Percentiles rank a stretch among this genome's conserved stretches.
These are phyloP conservation scores for Populus alba DNA, from an alignment of 345 rosid species.

Conservation along the genomic window DNA sequence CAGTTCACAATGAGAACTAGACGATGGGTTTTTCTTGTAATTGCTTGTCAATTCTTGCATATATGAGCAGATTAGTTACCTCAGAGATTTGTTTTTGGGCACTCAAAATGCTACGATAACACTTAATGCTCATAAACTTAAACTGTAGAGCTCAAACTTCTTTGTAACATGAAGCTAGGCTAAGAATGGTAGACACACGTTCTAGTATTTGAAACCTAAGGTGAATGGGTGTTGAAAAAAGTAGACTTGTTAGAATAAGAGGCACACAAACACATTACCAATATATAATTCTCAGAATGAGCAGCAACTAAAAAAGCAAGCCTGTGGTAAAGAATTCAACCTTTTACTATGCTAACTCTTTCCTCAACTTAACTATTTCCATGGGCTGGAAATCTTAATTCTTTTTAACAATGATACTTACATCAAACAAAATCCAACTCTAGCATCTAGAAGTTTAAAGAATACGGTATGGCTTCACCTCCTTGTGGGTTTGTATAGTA, in stretches of 20 bases:
- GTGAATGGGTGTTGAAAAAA: neutral
- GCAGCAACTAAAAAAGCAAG: conserved; percentile 10
- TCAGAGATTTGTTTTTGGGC: too few species aligned
- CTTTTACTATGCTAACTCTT: conserved; percentile 1
- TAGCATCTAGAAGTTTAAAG: neutral
- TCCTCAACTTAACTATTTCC: neutral
- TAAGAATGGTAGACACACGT: too few species aligned
- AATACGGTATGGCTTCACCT: conserved; percentile 24
- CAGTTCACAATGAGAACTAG: neutral
- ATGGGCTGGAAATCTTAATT: conserved; percentile 2
- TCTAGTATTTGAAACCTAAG: too few species aligned
- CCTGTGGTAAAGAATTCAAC: conserved; percentile 7
- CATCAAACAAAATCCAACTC: conserved; percentile 5
- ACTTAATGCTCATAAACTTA: too few species aligned
- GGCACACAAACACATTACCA: neutral
- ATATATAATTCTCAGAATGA: neutral
- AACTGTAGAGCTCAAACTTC: too few species aligned
- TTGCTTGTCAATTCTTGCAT: neutral
- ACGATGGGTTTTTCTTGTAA: neutral
- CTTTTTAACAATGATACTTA: neutral
- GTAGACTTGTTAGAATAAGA: neutral
- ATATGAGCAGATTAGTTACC: too few species aligned
- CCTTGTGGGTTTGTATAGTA: conserved; percentile 41
- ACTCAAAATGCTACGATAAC: too few species aligned
- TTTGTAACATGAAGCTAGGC: too few species aligned